phyloP scores from a whole-genome alignment of 805 yeast species.

The Komagataella kurtzmanii region DNA sequence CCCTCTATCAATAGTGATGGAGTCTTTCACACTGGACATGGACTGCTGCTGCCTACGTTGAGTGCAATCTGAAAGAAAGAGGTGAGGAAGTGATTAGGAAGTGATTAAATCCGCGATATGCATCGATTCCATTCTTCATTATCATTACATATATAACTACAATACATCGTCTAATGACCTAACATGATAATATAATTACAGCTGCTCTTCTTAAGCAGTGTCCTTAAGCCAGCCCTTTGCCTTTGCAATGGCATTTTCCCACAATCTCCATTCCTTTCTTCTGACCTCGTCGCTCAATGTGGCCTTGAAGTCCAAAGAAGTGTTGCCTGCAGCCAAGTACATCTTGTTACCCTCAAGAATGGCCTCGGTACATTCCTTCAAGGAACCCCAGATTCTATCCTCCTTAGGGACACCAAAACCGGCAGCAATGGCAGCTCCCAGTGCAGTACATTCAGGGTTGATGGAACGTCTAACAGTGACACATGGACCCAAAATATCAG shows the following conservation, averaged over 20 bases:
- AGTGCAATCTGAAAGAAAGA: no score
- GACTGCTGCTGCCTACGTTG: not conserved
- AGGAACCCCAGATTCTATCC: slow-evolving; percentile 59
- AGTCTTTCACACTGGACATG: not conserved
- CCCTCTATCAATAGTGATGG: slow-evolving; percentile 19
- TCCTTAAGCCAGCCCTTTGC: slow-evolving; percentile 63
- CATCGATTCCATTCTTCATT: not conserved
- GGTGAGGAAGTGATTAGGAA: not conserved
- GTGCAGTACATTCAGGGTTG: slow-evolving; percentile 83
- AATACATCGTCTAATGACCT: not conserved
- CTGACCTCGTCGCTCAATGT: slow-evolving; percentile 44
- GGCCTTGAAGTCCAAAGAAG: slow-evolving; percentile 8
- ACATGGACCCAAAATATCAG: slow-evolving; percentile 83
- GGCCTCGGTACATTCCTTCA: slow-evolving; percentile 48
- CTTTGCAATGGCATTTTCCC: slow-evolving; percentile 80
- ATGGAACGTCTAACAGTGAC: slow-evolving; percentile 70
- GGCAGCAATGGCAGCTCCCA: slow-evolving; percentile 95
- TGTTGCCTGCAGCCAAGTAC: slow-evolving; percentile 5
- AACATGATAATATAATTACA: not conserved
- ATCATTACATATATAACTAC: not conserved
- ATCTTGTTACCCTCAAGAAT: slow-evolving; percentile 19
- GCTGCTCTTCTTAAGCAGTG: not conserved
- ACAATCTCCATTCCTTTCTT: slow-evolving; percentile 49
- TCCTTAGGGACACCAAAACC: slow-evolving; percentile 43
- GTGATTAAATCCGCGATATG: not conserved